Evolutionary conservation across 352 stramenopile species (phyloP), one percentile per base, ranked within the genome.

Genomic region (Blastocystis sp.): DNA sequence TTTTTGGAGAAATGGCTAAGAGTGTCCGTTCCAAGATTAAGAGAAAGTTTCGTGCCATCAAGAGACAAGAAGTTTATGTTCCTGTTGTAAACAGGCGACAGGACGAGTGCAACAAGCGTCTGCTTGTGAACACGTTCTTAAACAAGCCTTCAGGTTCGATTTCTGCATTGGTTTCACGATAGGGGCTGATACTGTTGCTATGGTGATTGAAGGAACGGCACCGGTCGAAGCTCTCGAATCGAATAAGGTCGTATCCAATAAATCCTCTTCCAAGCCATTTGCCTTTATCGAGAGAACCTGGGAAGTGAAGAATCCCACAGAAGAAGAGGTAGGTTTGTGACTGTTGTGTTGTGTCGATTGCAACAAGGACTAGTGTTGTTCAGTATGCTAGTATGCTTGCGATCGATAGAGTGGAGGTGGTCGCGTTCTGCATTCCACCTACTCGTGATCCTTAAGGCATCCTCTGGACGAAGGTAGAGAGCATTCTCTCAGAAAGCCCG

Each of bases 401-500:
- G 19, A 49, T 83, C 71, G 71, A 46, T 19, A 83, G 71, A 83
- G 71, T 83, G 29, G 71, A 65, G 71, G 71, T 32, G 58, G 66
- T 56, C 71, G 71, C 71, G 71, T 83, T 83, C 51, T 83, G 71
- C 71, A 83, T 67, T 14, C 66, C 58, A 32, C 71, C 71, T 52
- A 83, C n/a, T 54, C 71, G 71, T 83, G 71, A 66, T 83, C 71
- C 71, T 83, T 83, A 83, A 83, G 71, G 71, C 71, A 83, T 61
- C 71, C 71, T 83, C 71, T 83, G 71, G 71, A 83, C 51, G 51
- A 54, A 56, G 71, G 71, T 83, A 52, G 71, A 83, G 71, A 51
- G 66, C 66, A 58, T 16, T 39, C 54, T 59, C 66, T 80, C 71
- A 56, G 46, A 83, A 83, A 83, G 63, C 71, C 71, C 49, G 24